Evolutionary conservation across 768 basidiomycete genomes (phyloP).

Genomic region (Phaeotremella skinneri): DNA sequence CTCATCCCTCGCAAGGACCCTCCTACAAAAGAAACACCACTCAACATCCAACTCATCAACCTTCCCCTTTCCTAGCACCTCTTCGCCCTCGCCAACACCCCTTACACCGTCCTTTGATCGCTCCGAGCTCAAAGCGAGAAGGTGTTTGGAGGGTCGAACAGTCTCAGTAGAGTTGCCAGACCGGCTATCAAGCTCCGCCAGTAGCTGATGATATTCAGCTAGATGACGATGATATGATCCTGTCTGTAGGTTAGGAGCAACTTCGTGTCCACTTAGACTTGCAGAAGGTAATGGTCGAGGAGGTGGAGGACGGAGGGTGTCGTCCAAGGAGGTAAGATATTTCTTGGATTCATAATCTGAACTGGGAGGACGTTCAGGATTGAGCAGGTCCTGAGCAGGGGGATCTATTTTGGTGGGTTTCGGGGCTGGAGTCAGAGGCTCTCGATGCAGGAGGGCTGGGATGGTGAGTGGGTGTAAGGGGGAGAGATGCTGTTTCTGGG

Average conservation of each 20-base stretch:
- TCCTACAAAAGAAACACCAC: conserved; percentile 21
- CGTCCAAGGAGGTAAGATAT: neutral
- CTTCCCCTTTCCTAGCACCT: neutral
- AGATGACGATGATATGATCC: neutral
- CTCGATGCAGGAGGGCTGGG: neutral
- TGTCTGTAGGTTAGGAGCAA: too few relatives aligned
- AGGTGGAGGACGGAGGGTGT: neutral
- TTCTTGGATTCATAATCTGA: neutral
- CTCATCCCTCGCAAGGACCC: neutral
- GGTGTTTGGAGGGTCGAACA: neutral
- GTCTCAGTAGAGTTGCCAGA: neutral
- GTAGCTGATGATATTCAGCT: neutral
- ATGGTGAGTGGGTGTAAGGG: neutral
- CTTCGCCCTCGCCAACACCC: too few relatives aligned
- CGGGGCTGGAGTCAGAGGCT: neutral
- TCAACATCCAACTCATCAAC: conserved; percentile 21
- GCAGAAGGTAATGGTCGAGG: neutral
- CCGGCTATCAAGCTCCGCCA: neutral
- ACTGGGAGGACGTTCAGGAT: neutral
- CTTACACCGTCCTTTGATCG: too few relatives aligned
- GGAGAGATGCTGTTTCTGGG: neutral
- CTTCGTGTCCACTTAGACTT: neutral
- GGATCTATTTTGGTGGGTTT: neutral
- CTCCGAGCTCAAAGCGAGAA: too few relatives aligned
- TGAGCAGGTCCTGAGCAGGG: neutral